Percentiles rank a stretch among this genome's conserved stretches.
phyloP scores from a whole-genome alignment of 1,139 yeast species.

The Pichia sp. region DNA sequence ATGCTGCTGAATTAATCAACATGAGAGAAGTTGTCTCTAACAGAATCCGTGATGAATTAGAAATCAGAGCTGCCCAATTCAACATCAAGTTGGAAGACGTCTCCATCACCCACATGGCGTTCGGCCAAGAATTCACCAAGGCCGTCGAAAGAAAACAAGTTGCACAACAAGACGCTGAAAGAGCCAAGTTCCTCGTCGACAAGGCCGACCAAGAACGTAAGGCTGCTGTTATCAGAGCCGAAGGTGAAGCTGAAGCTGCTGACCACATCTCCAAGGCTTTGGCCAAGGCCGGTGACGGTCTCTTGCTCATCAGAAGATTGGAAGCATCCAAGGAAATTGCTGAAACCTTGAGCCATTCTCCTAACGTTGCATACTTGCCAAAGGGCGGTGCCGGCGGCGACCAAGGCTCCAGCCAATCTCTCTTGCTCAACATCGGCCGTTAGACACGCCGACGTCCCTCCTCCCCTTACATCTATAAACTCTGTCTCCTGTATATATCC shows the following conservation, averaged over 20 bases:
- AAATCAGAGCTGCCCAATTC: slow-evolving; percentile 84
- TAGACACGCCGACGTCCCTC: too few relatives aligned
- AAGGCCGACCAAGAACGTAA: slow-evolving; percentile 97
- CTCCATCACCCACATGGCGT: slow-evolving; percentile 96
- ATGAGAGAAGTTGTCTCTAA: slow-evolving; percentile 96
- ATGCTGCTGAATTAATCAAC: slow-evolving; percentile 96
- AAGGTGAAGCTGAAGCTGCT: slow-evolving; percentile 99
- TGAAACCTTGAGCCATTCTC: slow-evolving; percentile 73
- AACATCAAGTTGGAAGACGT: slow-evolving; percentile 94
- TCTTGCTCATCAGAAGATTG: slow-evolving; percentile 88
- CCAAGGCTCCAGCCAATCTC: slow-evolving; percentile 39
- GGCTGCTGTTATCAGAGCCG: slow-evolving; percentile 95
- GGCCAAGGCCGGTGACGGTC: slow-evolving; percentile 94
- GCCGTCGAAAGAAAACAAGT: slow-evolving; percentile 99
- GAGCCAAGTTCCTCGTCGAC: slow-evolving; percentile 92
- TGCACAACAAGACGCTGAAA: slow-evolving; percentile 99
- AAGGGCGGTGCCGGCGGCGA: slow-evolving; percentile 40
- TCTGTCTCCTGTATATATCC: too few relatives aligned
- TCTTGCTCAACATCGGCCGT: slow-evolving; percentile 59
- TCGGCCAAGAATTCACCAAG: slow-evolving; percentile 95
- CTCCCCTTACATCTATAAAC: too few relatives aligned
- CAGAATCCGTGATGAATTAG: slow-evolving; percentile 83
- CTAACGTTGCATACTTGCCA: slow-evolving; percentile 93
- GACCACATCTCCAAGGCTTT: slow-evolving; percentile 93
- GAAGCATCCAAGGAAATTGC: slow-evolving; percentile 98